These are phyloP conservation scores for Eremomyces bilateralis DNA, from an alignment of 495 filamentous ascomycete genomes.

Conservation along the genomic window DNA sequence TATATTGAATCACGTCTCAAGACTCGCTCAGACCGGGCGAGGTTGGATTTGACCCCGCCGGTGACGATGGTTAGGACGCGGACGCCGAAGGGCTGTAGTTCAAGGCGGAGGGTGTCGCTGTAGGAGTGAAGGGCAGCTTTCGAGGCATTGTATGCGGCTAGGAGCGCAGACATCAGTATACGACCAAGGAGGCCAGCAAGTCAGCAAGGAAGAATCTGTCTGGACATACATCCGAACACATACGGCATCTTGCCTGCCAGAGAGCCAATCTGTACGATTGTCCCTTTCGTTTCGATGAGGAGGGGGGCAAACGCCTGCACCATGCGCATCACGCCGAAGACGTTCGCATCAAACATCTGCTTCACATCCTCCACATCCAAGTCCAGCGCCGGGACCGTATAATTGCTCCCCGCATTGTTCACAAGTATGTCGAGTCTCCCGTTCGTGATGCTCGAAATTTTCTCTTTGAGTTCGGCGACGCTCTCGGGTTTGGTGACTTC, in stretches of 20 bases:
- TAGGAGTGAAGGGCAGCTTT: conserved; percentile 43
- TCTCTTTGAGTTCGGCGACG: conserved; percentile 22
- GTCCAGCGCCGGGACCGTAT: conserved; percentile 39
- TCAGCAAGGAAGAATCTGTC: background rate
- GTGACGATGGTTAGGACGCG: conserved; percentile 29
- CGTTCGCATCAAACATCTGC: conserved; percentile 33
- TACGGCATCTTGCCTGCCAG: conserved; percentile 28
- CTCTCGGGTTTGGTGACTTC: conserved; percentile 27
- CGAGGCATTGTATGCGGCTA: conserved; percentile 34
- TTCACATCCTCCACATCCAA: conserved; percentile 28
- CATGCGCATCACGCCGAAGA: conserved; percentile 36
- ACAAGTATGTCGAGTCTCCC: conserved; percentile 33
- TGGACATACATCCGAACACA: conserved; percentile 3
- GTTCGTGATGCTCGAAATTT: conserved; percentile 23
- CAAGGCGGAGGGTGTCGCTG: conserved; percentile 36
- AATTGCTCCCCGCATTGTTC: conserved; percentile 41
- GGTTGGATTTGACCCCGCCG: conserved; percentile 37
- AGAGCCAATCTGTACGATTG: conserved; percentile 38
- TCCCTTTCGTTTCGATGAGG: conserved; percentile 34
- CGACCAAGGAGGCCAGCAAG: background rate
- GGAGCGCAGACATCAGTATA: conserved; percentile 13
- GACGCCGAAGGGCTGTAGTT: conserved; percentile 26
- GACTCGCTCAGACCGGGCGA: conserved; percentile 28
- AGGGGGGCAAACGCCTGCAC: conserved; percentile 36
- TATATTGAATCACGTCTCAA: conserved; percentile 30